A percentile compares a stretch with the other conserved stretches of the same genome.
These are phyloP conservation scores for Novymonas esmeraldas DNA, from an alignment of 208 protist species.

Conservation along the genomic window DNA sequence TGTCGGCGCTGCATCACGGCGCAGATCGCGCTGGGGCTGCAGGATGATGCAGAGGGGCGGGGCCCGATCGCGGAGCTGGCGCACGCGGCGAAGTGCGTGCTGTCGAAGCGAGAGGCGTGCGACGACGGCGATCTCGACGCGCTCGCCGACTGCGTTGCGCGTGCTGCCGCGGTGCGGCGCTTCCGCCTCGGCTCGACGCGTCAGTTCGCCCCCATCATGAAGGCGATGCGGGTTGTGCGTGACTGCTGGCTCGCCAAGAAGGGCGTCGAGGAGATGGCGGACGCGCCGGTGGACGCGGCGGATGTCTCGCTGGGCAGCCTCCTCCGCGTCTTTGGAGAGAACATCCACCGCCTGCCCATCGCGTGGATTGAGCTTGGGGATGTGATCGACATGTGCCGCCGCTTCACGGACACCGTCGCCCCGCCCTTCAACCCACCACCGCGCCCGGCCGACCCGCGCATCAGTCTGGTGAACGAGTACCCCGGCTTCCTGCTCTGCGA, in stretches of 20 bases:
- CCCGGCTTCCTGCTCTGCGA: conserved; percentile 90
- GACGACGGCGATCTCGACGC: conserved; percentile 85
- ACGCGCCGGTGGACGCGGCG: conserved; percentile 52
- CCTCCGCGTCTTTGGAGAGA: conserved; percentile 77
- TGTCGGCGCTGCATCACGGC: conserved; percentile 83
- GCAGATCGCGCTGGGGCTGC: conserved; percentile 86
- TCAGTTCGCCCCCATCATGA: conserved; percentile 83
- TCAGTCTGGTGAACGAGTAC: conserved; percentile 87
- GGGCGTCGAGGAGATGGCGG: conserved; percentile 59
- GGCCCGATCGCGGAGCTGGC: conserved; percentile 86
- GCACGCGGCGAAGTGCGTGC: conserved; percentile 70
- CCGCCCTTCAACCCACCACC: conserved; percentile 85
- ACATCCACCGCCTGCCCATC: conserved; percentile 88
- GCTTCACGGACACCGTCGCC: conserved; percentile 65
- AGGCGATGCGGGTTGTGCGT: conserved; percentile 81
- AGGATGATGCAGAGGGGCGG: conserved; percentile 62
- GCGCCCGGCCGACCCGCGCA: conserved; percentile 86
- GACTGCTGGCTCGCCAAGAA: conserved; percentile 78
- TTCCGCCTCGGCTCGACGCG: conserved; percentile 76
- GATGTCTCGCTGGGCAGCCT: conserved; percentile 74
- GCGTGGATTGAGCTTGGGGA: conserved; percentile 93
- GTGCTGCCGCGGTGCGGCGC: conserved; percentile 59
- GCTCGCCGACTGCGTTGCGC: conserved; percentile 66
- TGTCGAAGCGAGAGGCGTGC: conserved; percentile 51
- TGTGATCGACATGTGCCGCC: conserved; percentile 88